Percentiles rank a stretch among this genome's conserved stretches.
Conservation (phyloP, 2,329 filamentous ascomycete species). For the Metarhizium humberi region DNA sequence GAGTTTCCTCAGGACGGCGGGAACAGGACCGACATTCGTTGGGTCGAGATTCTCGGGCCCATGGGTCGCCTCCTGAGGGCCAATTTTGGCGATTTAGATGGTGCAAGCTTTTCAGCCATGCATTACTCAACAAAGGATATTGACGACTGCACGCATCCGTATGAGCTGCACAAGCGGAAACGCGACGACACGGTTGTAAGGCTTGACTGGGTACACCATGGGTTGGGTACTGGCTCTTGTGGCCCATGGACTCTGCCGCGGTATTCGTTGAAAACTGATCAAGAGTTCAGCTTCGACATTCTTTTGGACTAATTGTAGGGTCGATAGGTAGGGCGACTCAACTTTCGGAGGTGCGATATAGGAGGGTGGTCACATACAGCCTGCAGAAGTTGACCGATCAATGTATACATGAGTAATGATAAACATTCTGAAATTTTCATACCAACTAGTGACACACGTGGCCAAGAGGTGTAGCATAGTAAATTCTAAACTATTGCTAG, state of each 20-base stretch:
- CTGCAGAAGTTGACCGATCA: too few relatives aligned
- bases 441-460: too few relatives aligned
- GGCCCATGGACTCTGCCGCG: constrained; percentile 44
- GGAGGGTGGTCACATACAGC: too few relatives aligned
- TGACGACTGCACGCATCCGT: constrained; percentile 47
- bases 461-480: too few relatives aligned
- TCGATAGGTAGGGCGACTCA: neutral
- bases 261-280: constrained; percentile 33
- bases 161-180: constrained; percentile 43
- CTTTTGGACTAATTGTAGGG: constrained; percentile 27
- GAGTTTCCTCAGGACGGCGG: constrained; percentile 61
- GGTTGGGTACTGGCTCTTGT: constrained; percentile 52
- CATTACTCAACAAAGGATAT: constrained; percentile 46
- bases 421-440: too few relatives aligned
- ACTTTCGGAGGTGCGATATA: too few relatives aligned
- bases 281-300: constrained; percentile 34
- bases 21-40: constrained; percentile 54
- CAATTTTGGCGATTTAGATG: constrained; percentile 34
- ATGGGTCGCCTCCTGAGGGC: constrained; percentile 30
- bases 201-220: constrained; percentile 54
- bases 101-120: constrained; percentile 46
- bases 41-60: constrained; percentile 39
- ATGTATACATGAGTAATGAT: too few relatives aligned
- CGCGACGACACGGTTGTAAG: constrained; percentile 44
- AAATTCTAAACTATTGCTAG: too few relatives aligned